Evolutionary conservation across 768 basidiomycete genomes (phyloP).

Genomic region (Amanita pallidorosea): DNA sequence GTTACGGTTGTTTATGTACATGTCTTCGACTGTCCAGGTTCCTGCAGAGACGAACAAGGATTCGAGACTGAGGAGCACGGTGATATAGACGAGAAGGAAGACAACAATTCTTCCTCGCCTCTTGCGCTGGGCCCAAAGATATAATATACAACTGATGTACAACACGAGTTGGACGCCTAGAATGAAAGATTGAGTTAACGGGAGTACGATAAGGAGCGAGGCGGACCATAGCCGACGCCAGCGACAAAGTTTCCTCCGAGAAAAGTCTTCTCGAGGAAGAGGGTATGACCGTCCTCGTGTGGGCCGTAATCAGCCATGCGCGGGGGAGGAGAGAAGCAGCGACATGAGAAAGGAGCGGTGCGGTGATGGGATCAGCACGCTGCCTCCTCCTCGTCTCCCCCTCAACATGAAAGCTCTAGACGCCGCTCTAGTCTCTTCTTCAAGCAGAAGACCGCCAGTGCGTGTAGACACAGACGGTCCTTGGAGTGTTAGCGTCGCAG

Average conservation of each 20-base stretch:
- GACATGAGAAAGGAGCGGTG: not conserved
- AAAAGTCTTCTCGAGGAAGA: constrained; percentile 28
- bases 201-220: not conserved
- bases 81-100: constrained; percentile 23
- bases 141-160: not conserved
- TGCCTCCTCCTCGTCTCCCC: not conserved
- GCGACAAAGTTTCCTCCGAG: constrained; percentile 29
- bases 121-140: constrained; percentile 11
- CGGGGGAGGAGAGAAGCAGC: not conserved
- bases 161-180: constrained; percentile 28
- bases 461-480: constrained; percentile 69
- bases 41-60: constrained; percentile 28
- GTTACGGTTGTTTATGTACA: constrained; percentile 32
- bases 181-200: not conserved
- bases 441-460: constrained; percentile 38
- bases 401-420: constrained; percentile 5
- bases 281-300: constrained; percentile 17
- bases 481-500: constrained; percentile 84
- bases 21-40: constrained; percentile 27
- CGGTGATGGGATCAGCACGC: not conserved
- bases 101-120: constrained; percentile 8
- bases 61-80: constrained; percentile 25
- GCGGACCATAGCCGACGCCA: constrained; percentile 30
- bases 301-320: constrained; percentile 19
- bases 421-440: constrained; percentile 24